A percentile compares a stretch with the other conserved stretches of the same genome.
phyloP scores from a whole-genome alignment of 805 yeast species.

The Maudiozyma barnettii region DNA sequence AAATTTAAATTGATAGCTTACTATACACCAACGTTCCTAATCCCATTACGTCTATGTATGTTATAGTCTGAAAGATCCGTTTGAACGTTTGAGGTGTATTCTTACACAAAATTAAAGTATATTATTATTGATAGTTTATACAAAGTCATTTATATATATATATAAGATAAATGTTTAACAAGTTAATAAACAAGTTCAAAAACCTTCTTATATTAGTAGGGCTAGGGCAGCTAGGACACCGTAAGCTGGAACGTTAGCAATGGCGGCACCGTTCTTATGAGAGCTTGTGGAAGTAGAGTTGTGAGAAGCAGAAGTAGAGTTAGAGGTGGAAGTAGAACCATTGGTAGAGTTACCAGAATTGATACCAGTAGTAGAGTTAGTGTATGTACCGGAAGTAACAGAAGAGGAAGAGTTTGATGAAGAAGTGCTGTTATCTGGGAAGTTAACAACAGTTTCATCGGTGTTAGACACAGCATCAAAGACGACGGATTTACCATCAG shows the following conservation, averaged over 20 bases:
- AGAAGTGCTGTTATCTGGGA: not conserved
- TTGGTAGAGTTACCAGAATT: not conserved
- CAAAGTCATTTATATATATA: not conserved
- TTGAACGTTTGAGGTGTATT: too few species aligned
- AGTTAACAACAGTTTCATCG: not conserved
- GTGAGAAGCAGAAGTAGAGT: not conserved
- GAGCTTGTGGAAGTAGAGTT: not conserved
- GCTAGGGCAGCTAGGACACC: not conserved
- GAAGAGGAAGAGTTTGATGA: too few species aligned
- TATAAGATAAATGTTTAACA: not conserved
- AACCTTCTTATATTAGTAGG: not conserved
- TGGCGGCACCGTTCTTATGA: not conserved
- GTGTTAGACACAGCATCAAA: not conserved
- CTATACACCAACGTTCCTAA: slow-evolving; percentile 25
- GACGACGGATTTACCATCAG: not conserved
- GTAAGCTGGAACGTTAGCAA: not conserved
- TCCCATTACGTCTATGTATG: slow-evolving; percentile 21
- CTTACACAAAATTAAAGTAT: not conserved
- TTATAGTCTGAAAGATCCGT: not conserved
- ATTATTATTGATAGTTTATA: not conserved
- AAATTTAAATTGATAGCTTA: slow-evolving; percentile 17
- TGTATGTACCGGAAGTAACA: too few species aligned
- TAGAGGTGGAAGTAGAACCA: too few species aligned
- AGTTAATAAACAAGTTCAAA: not conserved
- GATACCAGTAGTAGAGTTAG: not conserved